A percentile compares a stretch with the other conserved stretches of the same genome.
phyloP scores from a whole-genome alignment of 2,329 filamentous ascomycete species.

The Capronia americana region DNA sequence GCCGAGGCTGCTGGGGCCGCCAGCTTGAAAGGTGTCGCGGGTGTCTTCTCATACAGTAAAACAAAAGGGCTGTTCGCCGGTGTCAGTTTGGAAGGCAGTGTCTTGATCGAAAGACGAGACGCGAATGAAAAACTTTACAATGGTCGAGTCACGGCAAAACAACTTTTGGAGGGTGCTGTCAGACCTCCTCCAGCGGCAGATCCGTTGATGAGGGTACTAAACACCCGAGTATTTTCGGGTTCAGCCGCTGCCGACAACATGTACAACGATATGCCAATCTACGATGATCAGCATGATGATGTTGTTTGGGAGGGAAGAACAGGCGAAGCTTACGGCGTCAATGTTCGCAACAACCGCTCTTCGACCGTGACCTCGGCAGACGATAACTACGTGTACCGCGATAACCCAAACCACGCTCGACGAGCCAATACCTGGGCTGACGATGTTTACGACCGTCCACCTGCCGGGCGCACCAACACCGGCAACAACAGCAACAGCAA shows the following conservation, averaged over 20 bases:
- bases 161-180: constrained; percentile 80
- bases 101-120: constrained; percentile 91
- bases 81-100: constrained; percentile 90
- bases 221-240: constrained; percentile 82
- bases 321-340: constrained; percentile 74
- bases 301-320: constrained; percentile 80
- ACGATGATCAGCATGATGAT: constrained; percentile 81
- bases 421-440: constrained; percentile 58
- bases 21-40: constrained; percentile 84
- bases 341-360: constrained; percentile 62
- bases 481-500: constrained; percentile 42
- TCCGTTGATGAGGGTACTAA: constrained; percentile 82
- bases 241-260: constrained; percentile 66
- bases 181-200: constrained; percentile 80
- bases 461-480: constrained; percentile 42
- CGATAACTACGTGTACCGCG: constrained; percentile 61
- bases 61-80: constrained; percentile 97
- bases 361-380: constrained; percentile 58
- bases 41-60: constrained; percentile 96
- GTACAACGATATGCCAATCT: constrained; percentile 94
- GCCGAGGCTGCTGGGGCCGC: constrained; percentile 95
- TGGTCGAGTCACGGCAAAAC: constrained; percentile 76
- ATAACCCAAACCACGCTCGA: constrained; percentile 49
- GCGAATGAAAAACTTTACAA: constrained; percentile 97
- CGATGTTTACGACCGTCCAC: constrained; percentile 55